Percentiles rank a stretch among this genome's conserved stretches.
These are phyloP conservation scores for Myxozyma lipomycoides DNA, from an alignment of 805 yeast species.

Conservation along the genomic window DNA sequence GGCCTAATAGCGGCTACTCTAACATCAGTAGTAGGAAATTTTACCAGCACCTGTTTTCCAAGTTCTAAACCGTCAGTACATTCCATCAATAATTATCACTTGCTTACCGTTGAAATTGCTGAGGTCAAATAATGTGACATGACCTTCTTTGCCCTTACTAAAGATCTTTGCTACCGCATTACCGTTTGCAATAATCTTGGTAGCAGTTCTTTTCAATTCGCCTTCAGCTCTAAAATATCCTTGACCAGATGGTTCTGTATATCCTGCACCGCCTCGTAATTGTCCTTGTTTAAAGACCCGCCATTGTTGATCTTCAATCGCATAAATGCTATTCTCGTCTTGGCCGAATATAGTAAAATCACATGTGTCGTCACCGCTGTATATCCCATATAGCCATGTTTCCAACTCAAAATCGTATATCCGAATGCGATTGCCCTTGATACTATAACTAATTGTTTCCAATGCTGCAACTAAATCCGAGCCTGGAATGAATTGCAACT, in stretches of 20 bases:
- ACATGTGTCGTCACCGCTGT: background rate
- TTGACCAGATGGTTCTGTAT: background rate
- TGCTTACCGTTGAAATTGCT: background rate
- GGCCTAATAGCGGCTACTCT: slow-evolving; percentile 4
- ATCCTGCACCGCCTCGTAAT: slow-evolving; percentile 5
- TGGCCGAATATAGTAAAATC: background rate
- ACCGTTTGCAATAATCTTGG: background rate
- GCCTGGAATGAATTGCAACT: slow-evolving; percentile 2
- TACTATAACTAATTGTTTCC: background rate
- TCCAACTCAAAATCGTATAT: background rate
- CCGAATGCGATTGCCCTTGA: background rate
- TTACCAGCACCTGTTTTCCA: slow-evolving; percentile 1
- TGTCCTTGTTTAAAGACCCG: background rate
- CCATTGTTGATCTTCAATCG: background rate
- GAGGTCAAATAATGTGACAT: slow-evolving; percentile 1
- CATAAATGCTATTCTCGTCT: background rate
- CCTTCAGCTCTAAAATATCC: background rate
- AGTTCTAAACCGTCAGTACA: too few species aligned
- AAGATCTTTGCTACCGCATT: slow-evolving; percentile 1
- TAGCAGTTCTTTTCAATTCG: background rate
- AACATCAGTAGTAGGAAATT: background rate
- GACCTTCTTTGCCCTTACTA: background rate
- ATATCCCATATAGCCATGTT: background rate
- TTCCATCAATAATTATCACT: background rate
- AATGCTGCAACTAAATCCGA: slow-evolving; percentile 1